A percentile compares a stretch with the other conserved stretches of the same genome.
These are phyloP conservation scores for Gossypium davidsonii DNA, from an alignment of 441 rosid species.

Conservation along the genomic window DNA sequence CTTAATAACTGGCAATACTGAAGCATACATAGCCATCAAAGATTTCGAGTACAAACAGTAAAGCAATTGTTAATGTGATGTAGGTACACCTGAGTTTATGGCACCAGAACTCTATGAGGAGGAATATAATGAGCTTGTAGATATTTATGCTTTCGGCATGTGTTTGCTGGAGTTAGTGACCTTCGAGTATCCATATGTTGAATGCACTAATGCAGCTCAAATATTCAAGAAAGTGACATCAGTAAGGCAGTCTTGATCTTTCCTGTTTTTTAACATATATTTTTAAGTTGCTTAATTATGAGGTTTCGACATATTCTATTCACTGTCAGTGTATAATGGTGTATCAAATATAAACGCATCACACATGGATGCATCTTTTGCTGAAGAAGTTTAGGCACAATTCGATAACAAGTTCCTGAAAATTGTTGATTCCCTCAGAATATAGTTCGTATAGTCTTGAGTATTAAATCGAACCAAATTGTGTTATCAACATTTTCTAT, in stretches of 20 bases:
- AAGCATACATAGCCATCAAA: neutral
- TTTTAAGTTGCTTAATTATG: too few species aligned
- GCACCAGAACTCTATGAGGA: slow-evolving; percentile 72
- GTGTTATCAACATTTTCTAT: neutral
- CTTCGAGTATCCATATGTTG: slow-evolving; percentile 53
- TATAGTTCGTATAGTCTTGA: neutral
- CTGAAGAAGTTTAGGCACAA: neutral
- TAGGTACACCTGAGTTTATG: slow-evolving; percentile 72
- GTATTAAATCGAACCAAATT: neutral
- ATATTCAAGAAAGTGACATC: slow-evolving; percentile 65
- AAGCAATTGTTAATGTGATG: neutral
- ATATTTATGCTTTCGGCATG: slow-evolving; percentile 66
- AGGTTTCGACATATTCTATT: too few species aligned
- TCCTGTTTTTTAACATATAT: neutral
- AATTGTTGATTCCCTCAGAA: neutral
- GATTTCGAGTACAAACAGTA: neutral
- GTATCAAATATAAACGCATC: too few species aligned
- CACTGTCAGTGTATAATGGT: too few species aligned
- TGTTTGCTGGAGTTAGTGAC: slow-evolving; percentile 66
- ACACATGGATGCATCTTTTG: neutral
- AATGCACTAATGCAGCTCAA: slow-evolving; percentile 66
- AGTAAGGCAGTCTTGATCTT: slow-evolving; percentile 32
- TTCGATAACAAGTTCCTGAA: neutral
- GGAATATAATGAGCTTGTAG: slow-evolving; percentile 63
- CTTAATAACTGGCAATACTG: neutral